These are phyloP conservation scores for Torrubiella hemipterigena DNA, from an alignment of 2,329 filamentous ascomycete species.

Conservation along the genomic window DNA sequence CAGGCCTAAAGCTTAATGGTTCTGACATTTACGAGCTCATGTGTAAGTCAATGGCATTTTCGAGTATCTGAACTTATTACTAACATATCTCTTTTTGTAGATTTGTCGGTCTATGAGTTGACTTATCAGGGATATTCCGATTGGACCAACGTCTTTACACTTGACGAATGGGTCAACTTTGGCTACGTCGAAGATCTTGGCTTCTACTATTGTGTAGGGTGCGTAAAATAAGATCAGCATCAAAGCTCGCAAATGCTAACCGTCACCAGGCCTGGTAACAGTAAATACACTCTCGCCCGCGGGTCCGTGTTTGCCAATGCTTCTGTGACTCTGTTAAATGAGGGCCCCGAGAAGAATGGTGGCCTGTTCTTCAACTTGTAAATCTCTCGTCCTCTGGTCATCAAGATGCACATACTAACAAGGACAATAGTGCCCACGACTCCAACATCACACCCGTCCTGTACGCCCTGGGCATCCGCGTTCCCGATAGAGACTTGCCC, in stretches of 20 bases:
- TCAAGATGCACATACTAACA: neutral
- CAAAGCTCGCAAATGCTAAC: neutral
- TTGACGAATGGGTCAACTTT: neutral
- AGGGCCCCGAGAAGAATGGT: neutral
- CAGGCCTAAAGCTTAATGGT: neutral
- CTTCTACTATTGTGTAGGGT: neutral
- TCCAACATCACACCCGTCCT: neutral
- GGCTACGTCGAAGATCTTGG: neutral
- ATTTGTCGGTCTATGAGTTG: neutral
- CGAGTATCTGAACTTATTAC: neutral
- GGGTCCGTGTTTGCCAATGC: neutral
- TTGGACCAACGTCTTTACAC: neutral
- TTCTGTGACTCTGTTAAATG: neutral
- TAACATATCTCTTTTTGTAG: too few relatives aligned
- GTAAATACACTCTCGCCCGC: neutral
- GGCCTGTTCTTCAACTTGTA: neutral
- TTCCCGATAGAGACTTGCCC: neutral
- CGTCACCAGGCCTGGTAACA: neutral
- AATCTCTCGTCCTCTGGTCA: neutral
- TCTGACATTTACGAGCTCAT: neutral
- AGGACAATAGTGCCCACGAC: neutral
- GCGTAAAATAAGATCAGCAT: neutral
- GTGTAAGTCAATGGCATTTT: too few relatives aligned
- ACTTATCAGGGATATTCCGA: neutral
- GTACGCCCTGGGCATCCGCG: neutral